phyloP scores from a whole-genome alignment of 2,329 filamentous ascomycete species.

The Ceratocystis lukuohia region DNA sequence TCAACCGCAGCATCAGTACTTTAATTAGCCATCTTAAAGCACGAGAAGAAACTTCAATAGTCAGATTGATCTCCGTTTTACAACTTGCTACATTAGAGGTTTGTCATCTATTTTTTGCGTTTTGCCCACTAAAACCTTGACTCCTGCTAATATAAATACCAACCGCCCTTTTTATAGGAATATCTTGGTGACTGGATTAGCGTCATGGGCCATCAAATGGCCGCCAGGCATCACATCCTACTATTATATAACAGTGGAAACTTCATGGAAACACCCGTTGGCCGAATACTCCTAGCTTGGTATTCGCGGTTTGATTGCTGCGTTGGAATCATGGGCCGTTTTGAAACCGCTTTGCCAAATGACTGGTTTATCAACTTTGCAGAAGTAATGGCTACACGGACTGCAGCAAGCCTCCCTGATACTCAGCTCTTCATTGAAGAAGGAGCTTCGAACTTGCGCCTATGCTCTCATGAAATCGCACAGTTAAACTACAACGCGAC shows the following conservation, averaged over 20 bases:
- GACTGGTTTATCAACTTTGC: constrained; percentile 64
- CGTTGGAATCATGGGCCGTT: constrained; percentile 68
- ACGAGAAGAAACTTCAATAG: constrained; percentile 55
- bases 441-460: constrained; percentile 50
- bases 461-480: constrained; percentile 70
- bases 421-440: constrained; percentile 54
- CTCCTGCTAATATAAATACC: constrained; percentile 15
- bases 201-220: constrained; percentile 80
- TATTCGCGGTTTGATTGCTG: constrained; percentile 81
- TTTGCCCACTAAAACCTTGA: background rate
- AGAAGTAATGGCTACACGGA: constrained; percentile 25
- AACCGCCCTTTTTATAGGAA: constrained; percentile 45
- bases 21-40: constrained; percentile 59
- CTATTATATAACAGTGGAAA: constrained; percentile 65
- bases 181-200: constrained; percentile 94
- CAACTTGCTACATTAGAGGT: constrained; percentile 92
- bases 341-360: constrained; percentile 56
- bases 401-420: background rate
- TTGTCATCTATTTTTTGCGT: constrained; percentile 23
- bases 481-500: constrained; percentile 58
- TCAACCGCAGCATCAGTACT: constrained; percentile 72
- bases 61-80: constrained; percentile 73
- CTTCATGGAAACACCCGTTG: constrained; percentile 55
- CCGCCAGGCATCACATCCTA: constrained; percentile 68
- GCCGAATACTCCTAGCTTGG: constrained; percentile 70